Base-by-base conservation (phyloP, 352 stramenopile genomes). In the Phytophthora pini region DNA sequence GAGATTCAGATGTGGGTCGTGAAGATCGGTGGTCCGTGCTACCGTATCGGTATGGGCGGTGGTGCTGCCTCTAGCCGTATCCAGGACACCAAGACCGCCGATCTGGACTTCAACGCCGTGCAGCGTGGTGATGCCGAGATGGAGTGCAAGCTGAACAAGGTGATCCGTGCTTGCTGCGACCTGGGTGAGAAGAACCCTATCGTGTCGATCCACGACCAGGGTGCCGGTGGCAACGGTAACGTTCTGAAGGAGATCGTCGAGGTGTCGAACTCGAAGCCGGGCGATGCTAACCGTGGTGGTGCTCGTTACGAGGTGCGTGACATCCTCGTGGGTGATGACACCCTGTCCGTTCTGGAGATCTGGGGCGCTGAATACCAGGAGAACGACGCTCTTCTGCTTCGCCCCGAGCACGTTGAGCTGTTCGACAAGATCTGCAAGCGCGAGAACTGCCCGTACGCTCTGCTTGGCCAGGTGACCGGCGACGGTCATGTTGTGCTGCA, bases 361-460 rank as follows among this genome's bases (percentile, higher is more conserved):
- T 99, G 98, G 98, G 98, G 98, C 36, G 97, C 97, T 13, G 98
- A 99, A 87, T 99, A 99, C 81, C 98, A 99, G 83, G 98, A 99
- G 77, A 99, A 99, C 72, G 98, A 99, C 68, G 97, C 95, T 22
- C 77, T 99, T 20, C 77, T 99, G 26, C 90, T 99, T 46, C 83
- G 86, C 47, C 85, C 94, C 6, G 82, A 96, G 46, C 88, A 98
- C 60, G 77, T 89, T 5, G 87, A 96, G 6, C 61, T 98, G 7
- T 98, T 99, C 65, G 74, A 97, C 68, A 84, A 89, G 64, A 98
- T 99, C 61, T 98, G 96, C 36, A 84, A 92, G 52, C 90, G 98
- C 44, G 98, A 99, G 82, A 98, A 99, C 64, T 99, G 98, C 60
- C 96, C 96, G 29, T 97, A 98, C 61, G 79, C 93, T 20, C 87